A percentile compares a stretch with the other conserved stretches of the same genome.
phyloP scores from a whole-genome alignment of 1,284 basidiomycete species.

The Moesziomyces parantarcticus region DNA sequence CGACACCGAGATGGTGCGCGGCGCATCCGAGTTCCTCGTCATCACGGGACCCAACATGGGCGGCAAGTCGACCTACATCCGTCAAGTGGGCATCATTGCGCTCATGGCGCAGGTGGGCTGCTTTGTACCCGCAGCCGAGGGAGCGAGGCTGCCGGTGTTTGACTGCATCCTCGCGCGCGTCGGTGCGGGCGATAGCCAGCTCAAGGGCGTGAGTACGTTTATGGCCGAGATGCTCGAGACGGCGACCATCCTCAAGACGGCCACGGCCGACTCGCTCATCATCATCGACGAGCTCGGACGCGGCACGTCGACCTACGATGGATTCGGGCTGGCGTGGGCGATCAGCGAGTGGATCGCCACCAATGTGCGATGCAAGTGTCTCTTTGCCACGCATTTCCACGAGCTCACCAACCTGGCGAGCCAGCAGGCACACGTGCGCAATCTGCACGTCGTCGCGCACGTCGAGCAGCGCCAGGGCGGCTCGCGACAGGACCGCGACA shows the following conservation, averaged over 20 bases:
- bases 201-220: conserved; percentile 98
- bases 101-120: conserved; percentile 95
- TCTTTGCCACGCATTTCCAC: conserved; percentile 99
- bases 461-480: conserved; percentile 73
- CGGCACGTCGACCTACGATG: conserved; percentile 99
- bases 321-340: conserved; percentile 98
- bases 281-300: conserved; percentile 98
- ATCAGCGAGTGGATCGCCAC: conserved; percentile 97
- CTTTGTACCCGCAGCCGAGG: conserved; percentile 80
- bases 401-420: conserved; percentile 92
- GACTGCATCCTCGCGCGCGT: conserved; percentile 96
- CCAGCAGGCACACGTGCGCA: conserved; percentile 87
- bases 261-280: conserved; percentile 90
- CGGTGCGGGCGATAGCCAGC: conserved; percentile 94
- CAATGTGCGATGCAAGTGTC: conserved; percentile 78
- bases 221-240: conserved; percentile 99
- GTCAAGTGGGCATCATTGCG: conserved; percentile 87
- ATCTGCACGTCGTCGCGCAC: conserved; percentile 94
- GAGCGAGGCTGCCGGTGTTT: conserved; percentile 87
- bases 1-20: conserved; percentile 85
- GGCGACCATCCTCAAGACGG: conserved; percentile 89
- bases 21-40: conserved; percentile 84
- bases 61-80: conserved; percentile 63
- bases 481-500: conserved; percentile 73
- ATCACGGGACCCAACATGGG: conserved; percentile 74